Conservation (phyloP, 169 alveolate genomes). For the Fabrea salina region DNA sequence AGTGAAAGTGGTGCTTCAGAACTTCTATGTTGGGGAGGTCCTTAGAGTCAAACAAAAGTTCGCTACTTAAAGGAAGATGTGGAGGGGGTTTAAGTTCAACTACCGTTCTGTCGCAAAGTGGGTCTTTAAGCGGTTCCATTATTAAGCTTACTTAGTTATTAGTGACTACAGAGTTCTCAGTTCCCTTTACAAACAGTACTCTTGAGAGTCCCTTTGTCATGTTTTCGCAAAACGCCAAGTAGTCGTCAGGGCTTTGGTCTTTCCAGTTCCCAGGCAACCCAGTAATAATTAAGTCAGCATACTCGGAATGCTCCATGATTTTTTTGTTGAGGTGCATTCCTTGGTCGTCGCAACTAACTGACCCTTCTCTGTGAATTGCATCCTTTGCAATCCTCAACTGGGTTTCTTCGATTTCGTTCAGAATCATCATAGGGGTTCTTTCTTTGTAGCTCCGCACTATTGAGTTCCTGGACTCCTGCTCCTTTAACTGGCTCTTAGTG, state of each 20-base stretch:
- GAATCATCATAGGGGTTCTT: not conserved
- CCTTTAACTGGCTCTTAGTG: conserved; percentile 2
- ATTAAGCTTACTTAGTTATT: too few species aligned
- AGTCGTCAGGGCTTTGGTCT: conserved; percentile 34
- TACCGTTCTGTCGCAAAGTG: not conserved
- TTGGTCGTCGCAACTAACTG: not conserved
- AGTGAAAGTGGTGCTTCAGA: not conserved
- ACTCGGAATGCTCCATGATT: conserved; percentile 35
- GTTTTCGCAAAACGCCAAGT: conserved; percentile 19
- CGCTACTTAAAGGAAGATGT: not conserved
- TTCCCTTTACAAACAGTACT: not conserved
- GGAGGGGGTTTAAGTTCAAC: not conserved
- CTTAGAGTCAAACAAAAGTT: not conserved
- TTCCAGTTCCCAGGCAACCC: conserved; percentile 36
- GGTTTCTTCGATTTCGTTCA: not conserved
- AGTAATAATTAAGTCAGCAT: conserved; percentile 46
- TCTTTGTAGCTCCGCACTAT: not conserved
- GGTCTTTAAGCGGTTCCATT: not conserved
- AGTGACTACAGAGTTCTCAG: not conserved
- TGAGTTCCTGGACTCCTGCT: conserved; percentile 32
- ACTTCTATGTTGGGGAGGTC: not conserved
- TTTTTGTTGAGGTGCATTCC: conserved; percentile 3
- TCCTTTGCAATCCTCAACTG: conserved; percentile 6
- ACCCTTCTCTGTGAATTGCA: not conserved
- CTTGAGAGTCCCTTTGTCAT: not conserved